Evolutionary conservation across 2,329 filamentous ascomycete species (phyloP).

Genomic region (Trichothecium roseum): DNA sequence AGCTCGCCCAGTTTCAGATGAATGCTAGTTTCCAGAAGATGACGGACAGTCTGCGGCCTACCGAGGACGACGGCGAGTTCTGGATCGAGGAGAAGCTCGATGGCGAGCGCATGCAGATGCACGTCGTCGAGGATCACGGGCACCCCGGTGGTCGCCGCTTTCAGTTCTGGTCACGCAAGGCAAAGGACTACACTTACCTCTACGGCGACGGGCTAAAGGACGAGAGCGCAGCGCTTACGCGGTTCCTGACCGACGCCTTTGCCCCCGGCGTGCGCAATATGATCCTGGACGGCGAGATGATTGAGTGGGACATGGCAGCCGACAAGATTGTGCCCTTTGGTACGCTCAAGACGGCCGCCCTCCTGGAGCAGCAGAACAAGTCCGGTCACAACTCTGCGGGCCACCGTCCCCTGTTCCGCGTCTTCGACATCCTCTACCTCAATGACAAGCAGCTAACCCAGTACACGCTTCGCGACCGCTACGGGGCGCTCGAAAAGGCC

Average conservation of each 20-base stretch:
- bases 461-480: slow-evolving; percentile 75
- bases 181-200: slow-evolving; percentile 90
- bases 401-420: slow-evolving; percentile 63
- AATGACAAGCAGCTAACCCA: slow-evolving; percentile 72
- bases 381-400: slow-evolving; percentile 40
- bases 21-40: slow-evolving; percentile 67
- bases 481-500: slow-evolving; percentile 61
- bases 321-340: slow-evolving; percentile 85
- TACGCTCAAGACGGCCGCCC: slow-evolving; percentile 81
- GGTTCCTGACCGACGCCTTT: slow-evolving; percentile 71
- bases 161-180: slow-evolving; percentile 89
- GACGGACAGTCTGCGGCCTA: slow-evolving; percentile 55
- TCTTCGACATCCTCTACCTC: slow-evolving; percentile 86
- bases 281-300: slow-evolving; percentile 96
- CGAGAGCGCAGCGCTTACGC: slow-evolving; percentile 65
- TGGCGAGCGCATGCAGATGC: slow-evolving; percentile 93
- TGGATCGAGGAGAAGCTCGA: slow-evolving; percentile 99
- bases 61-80: slow-evolving; percentile 64
- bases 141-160: slow-evolving; percentile 64
- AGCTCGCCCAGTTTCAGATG: slow-evolving; percentile 87
- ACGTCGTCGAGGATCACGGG: slow-evolving; percentile 66
- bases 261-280: slow-evolving; percentile 67
- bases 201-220: slow-evolving; percentile 74
- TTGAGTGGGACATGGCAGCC: slow-evolving; percentile 85
- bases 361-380: slow-evolving; percentile 59